These are phyloP conservation scores for Fennellomyces sp. DNA, from an alignment of 371 early-diverging fungal genomes.

Conservation along the genomic window DNA sequence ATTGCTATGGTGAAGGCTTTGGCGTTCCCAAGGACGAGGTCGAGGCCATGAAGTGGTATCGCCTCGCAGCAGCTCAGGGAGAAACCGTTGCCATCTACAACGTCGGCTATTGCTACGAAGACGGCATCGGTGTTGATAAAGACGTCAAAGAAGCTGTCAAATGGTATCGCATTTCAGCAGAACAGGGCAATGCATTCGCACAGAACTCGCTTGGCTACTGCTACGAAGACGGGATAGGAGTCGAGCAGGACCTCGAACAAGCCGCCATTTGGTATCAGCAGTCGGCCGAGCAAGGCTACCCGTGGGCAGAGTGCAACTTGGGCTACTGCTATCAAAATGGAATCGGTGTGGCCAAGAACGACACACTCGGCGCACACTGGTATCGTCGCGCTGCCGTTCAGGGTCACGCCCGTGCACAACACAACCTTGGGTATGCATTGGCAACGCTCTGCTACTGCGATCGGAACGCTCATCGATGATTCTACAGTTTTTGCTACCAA, in stretches of 20 bases:
- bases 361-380: constrained; percentile 75
- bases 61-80: constrained; percentile 63
- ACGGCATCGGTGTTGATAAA: constrained; percentile 77
- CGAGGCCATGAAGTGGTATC: constrained; percentile 76
- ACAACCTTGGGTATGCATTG: constrained; percentile 87
- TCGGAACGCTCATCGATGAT: too few species aligned
- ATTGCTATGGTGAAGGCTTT: constrained; percentile 80
- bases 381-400: constrained; percentile 19
- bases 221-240: constrained; percentile 78
- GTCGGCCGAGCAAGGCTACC: constrained; percentile 66
- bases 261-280: constrained; percentile 71
- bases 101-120: constrained; percentile 83
- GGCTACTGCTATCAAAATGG: constrained; percentile 88
- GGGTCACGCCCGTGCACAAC: constrained; percentile 70
- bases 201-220: constrained; percentile 83
- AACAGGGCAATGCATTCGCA: constrained; percentile 80
- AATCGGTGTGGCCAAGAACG: constrained; percentile 71
- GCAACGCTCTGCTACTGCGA: too few species aligned
- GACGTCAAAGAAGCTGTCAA: constrained; percentile 69
- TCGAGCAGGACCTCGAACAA: constrained; percentile 47
- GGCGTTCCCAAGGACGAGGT: constrained; percentile 72
- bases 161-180: constrained; percentile 77
- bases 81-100: constrained; percentile 82
- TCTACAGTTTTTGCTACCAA: constrained; percentile 89
- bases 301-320: constrained; percentile 52